A percentile compares a stretch with the other conserved stretches of the same genome.
phyloP scores from a whole-genome alignment of 2,329 filamentous ascomycete species.

The Aureobasidium sp. region DNA sequence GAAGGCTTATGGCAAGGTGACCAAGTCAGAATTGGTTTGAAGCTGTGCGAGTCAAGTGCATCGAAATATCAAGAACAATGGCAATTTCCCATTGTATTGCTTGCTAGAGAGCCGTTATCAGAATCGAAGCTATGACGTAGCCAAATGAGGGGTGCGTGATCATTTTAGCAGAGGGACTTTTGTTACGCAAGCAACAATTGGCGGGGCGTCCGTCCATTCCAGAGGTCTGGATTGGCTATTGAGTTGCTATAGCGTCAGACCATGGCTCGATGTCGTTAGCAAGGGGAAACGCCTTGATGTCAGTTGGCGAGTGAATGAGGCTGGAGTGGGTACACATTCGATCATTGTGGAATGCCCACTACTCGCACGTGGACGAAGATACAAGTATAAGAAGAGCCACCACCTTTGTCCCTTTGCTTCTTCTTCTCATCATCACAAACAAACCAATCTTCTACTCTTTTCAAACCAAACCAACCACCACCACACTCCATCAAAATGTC shows the following conservation, averaged over 20 bases:
- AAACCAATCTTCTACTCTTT: not conserved
- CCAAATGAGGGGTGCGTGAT: conserved; percentile 8
- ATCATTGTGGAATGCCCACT: conserved; percentile 12
- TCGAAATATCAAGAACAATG: not conserved
- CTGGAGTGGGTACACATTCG: not conserved
- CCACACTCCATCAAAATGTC: conserved; percentile 32
- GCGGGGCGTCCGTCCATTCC: conserved; percentile 13
- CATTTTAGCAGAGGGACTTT: not conserved
- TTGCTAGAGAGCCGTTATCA: not conserved
- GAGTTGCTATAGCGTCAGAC: conserved; percentile 7
- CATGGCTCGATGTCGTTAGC: conserved; percentile 14
- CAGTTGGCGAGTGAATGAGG: not conserved
- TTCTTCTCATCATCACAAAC: conserved; percentile 10
- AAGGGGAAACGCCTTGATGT: conserved; percentile 10
- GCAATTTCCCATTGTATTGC: not conserved
- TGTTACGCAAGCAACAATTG: conserved; percentile 9
- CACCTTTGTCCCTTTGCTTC: not conserved
- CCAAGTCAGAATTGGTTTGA: not conserved
- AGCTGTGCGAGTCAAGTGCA: not conserved
- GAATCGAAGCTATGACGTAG: not conserved
- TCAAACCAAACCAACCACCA: conserved; percentile 18
- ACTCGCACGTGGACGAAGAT: conserved; percentile 1
- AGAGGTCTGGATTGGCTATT: conserved; percentile 1
- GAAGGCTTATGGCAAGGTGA: no score
- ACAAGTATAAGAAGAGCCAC: conserved; percentile 12